These are phyloP conservation scores for Powellomyces hirtus DNA, from an alignment of 192 early-diverging fungal species.

Conservation along the genomic window DNA sequence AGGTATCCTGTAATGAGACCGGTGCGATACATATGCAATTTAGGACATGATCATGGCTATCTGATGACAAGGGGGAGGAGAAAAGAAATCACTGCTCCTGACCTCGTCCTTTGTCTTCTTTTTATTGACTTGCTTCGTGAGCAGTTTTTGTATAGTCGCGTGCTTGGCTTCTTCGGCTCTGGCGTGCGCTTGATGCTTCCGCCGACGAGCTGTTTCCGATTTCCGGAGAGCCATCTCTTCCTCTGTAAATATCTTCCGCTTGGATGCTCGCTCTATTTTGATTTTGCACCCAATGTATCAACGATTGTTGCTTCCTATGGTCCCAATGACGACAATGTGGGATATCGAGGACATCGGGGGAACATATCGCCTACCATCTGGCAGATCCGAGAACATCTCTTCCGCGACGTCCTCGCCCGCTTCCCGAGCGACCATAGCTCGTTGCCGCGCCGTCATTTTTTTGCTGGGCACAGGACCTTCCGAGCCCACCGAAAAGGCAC, in stretches of 20 bases:
- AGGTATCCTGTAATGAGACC: neutral
- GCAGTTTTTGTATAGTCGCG: constrained; percentile 26
- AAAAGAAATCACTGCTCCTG: neutral
- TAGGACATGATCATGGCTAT: neutral
- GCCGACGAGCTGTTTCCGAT: constrained; percentile 19
- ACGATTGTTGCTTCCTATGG: too few species aligned
- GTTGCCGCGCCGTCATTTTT: constrained; percentile 13
- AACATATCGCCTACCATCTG: constrained; percentile 12
- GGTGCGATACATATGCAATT: too few species aligned
- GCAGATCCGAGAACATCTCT: neutral
- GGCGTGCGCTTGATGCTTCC: constrained; percentile 21
- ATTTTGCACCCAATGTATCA: too few species aligned
- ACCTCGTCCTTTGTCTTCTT: constrained; percentile 20
- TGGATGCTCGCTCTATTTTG: constrained; percentile 25
- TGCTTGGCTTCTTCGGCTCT: constrained; percentile 25
- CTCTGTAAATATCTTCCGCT: neutral
- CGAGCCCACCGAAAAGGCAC: constrained; percentile 10
- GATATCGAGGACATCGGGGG: neutral
- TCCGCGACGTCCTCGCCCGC: neutral
- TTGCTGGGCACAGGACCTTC: constrained; percentile 16
- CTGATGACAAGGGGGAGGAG: neutral
- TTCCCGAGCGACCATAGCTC: constrained; percentile 4
- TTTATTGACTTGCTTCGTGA: constrained; percentile 19
- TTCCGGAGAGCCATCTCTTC: constrained; percentile 23
- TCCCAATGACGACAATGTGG: neutral